A percentile compares a stretch with the other conserved stretches of the same genome.
phyloP scores from a whole-genome alignment of 2,329 filamentous ascomycete species.

The Geoglossum cookeanum region DNA sequence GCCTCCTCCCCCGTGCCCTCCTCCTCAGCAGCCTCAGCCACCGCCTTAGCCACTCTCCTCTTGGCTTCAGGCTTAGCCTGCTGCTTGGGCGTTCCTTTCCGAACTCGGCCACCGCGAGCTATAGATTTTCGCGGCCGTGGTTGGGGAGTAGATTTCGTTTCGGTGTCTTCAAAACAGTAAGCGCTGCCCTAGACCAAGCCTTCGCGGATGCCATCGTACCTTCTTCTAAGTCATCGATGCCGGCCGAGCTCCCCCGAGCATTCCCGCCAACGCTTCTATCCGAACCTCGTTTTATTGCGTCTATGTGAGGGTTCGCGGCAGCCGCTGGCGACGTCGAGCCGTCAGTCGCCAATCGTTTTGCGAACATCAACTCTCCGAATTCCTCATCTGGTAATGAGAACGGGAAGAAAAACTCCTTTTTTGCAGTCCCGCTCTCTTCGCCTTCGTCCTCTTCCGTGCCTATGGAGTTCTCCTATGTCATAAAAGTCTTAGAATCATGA shows the following conservation, averaged over 20 bases:
- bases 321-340: constrained; percentile 24
- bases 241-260: neutral
- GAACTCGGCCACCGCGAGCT: neutral
- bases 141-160: neutral
- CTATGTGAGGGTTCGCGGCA: constrained; percentile 18
- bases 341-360: constrained; percentile 24
- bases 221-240: neutral
- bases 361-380: constrained; percentile 25
- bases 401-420: constrained; percentile 40
- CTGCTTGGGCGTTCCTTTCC: neutral
- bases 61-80: constrained; percentile 9
- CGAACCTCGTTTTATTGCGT: constrained; percentile 18
- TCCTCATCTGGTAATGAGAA: constrained; percentile 39
- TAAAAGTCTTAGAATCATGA: neutral
- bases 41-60: constrained; percentile 9
- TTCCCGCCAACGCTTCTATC: constrained; percentile 9
- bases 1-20: constrained; percentile 6
- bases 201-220: neutral
- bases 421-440: constrained; percentile 14
- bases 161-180: neutral
- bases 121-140: neutral
- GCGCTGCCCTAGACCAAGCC: neutral
- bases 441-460: constrained; percentile 36
- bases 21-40: constrained; percentile 16
- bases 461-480: constrained; percentile 31